Evolutionary conservation across 73 alveolate species (phyloP).

Genomic region (Blepharisma japonicum): DNA sequence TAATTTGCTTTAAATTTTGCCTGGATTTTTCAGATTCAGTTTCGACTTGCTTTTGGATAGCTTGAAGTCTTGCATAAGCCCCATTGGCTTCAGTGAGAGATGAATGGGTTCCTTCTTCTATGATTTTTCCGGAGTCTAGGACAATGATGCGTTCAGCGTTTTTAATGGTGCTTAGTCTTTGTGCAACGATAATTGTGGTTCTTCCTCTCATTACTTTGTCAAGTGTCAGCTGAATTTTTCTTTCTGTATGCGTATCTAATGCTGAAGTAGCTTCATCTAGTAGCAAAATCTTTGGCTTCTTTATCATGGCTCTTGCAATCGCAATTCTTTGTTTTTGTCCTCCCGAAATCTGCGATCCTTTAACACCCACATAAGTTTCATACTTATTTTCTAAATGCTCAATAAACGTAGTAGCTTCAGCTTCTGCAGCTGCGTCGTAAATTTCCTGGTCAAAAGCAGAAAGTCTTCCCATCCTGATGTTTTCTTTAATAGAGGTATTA

Average conservation of each 20-base stretch:
- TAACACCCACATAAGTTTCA: constrained; percentile 6
- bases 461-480: constrained; percentile 39
- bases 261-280: constrained; percentile 89
- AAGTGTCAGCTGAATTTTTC: constrained; percentile 59
- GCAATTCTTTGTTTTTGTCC: constrained; percentile 79
- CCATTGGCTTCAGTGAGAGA: constrained; percentile 34
- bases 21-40: neutral
- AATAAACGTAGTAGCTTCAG: constrained; percentile 16
- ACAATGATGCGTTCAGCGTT: constrained; percentile 43
- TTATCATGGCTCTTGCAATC: constrained; percentile 69
- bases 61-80: constrained; percentile 33
- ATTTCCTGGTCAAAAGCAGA: constrained; percentile 23
- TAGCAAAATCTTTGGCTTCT: constrained; percentile 57
- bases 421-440: neutral
- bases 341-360: constrained; percentile 48
- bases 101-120: constrained; percentile 43
- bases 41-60: neutral
- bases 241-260: constrained; percentile 70
- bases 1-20: neutral
- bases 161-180: constrained; percentile 46
- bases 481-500: constrained; percentile 38
- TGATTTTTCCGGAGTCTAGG: constrained; percentile 38
- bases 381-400: constrained; percentile 33
- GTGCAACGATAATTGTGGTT: constrained; percentile 47
- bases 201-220: constrained; percentile 57